phyloP scores from a whole-genome alignment of 2,329 filamentous ascomycete species.

The Exophiala sp. region DNA sequence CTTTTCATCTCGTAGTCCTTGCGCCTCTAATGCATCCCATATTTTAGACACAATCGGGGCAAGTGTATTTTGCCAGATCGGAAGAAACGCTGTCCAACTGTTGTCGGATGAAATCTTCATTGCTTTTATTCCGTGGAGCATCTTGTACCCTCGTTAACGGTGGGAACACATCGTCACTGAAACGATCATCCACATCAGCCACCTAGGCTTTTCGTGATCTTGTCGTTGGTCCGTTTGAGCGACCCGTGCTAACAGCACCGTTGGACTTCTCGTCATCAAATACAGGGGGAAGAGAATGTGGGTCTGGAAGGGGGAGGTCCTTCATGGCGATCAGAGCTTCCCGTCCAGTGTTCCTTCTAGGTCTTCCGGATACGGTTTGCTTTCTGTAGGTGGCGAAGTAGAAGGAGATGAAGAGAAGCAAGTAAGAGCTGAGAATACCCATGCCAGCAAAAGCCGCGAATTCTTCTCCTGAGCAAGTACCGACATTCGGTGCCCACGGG shows the following conservation, averaged over 20 bases:
- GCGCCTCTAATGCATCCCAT: not conserved
- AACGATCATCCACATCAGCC: slow-evolving; percentile 16
- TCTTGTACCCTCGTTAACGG: slow-evolving; percentile 2
- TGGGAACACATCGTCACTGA: slow-evolving; percentile 11
- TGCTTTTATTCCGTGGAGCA: not conserved
- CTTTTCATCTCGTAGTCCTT: not conserved
- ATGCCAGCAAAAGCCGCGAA: slow-evolving; percentile 93
- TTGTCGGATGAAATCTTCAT: not conserved
- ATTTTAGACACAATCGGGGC: not conserved
- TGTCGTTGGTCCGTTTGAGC: slow-evolving; percentile 42
- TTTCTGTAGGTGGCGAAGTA: slow-evolving; percentile 94
- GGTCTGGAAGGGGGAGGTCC: slow-evolving; percentile 59
- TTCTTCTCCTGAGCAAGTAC: slow-evolving; percentile 90
- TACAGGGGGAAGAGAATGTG: slow-evolving; percentile 11
- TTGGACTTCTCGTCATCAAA: slow-evolving; percentile 29
- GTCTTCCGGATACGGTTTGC: slow-evolving; percentile 47
- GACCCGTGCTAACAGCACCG: slow-evolving; percentile 37
- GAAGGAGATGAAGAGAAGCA: slow-evolving; percentile 98
- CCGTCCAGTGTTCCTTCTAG: slow-evolving; percentile 63
- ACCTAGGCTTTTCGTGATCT: slow-evolving; percentile 47
- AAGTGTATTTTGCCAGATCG: not conserved
- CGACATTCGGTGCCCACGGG: slow-evolving; percentile 74
- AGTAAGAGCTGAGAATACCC: slow-evolving; percentile 87
- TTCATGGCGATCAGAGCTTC: slow-evolving; percentile 84
- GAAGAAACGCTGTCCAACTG: not conserved